Evolutionary conservation across 2,329 filamentous ascomycete genomes (phyloP), one percentile per base, ranked within the genome.

Genomic region (Aspergillus flavus): DNA sequence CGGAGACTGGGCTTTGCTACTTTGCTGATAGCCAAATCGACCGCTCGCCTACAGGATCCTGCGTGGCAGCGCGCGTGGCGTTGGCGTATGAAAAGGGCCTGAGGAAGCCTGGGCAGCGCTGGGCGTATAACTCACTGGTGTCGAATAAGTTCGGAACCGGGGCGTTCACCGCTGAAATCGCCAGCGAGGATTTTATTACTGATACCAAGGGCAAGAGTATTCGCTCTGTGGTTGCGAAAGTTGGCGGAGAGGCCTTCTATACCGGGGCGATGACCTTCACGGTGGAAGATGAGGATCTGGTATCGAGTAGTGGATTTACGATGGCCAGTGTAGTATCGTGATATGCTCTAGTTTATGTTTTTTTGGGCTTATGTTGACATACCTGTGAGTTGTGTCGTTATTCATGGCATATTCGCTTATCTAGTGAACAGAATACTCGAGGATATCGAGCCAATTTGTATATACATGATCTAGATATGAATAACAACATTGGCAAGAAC

Each of bases 1-100:
- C 73, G 10, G 82, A 83, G 64, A 78, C 77, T 0, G 81, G 81
- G 0, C 63, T 82, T 0, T 83, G 80, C 66, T 79, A 79, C 70
- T 80, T 83, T 63, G 80, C 80, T 0, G 77, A 82, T 32, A 77
- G 80, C 58, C 79, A 83, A 64, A 78, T 85, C 48, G 83, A 86
- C 68, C 76, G 81, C 21, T 76, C 78, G 57, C 76, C 73, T 1
- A 79, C 77, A 11, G 78, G 78, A 3, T 72, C 73, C 16, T 79
- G 74, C 58, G 78, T 80, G 10, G 71, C 75, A 9, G 78, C 78
- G 4, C 71, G 78, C 3, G 71, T 77, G 64, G 76, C 77, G 9
- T 68, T 78, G 9, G 77, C 77, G 19, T 65, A 77, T 67, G 70
- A 72, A 2, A 75, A 77, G 59, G 72, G 71, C 0, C 12, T 64